These are phyloP conservation scores for Trichosporon sp. DNA, from an alignment of 1,284 basidiomycete genomes.

Conservation along the genomic window DNA sequence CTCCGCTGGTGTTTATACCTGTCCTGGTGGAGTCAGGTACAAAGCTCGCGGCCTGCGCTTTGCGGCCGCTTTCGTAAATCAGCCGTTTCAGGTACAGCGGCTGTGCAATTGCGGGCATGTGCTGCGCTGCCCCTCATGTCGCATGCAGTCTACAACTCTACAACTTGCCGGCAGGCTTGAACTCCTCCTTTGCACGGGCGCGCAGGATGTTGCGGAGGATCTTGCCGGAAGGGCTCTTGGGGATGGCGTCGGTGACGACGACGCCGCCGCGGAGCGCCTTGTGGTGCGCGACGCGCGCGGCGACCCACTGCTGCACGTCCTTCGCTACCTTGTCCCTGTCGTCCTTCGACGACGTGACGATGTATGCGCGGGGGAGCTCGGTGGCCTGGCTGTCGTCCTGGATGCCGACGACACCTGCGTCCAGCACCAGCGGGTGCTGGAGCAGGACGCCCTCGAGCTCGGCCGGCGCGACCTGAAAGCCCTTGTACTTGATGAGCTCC, in stretches of 20 bases:
- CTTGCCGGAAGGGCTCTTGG: constrained; percentile 47
- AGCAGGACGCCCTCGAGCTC: constrained; percentile 72
- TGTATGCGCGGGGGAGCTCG: constrained; percentile 14
- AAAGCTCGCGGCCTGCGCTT: too few species aligned
- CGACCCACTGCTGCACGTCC: constrained; percentile 57
- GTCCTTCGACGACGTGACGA: not conserved
- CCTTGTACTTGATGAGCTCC: constrained; percentile 73
- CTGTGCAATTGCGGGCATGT: too few species aligned
- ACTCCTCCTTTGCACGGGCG: constrained; percentile 20
- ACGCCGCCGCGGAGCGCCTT: constrained; percentile 54
- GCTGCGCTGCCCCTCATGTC: too few species aligned
- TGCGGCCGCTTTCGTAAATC: too few species aligned
- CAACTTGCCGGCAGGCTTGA: not conserved
- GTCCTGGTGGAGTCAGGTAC: not conserved
- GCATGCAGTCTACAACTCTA: not conserved
- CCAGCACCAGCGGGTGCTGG: constrained; percentile 64
- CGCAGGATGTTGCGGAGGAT: constrained; percentile 42
- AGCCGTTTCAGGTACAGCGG: not conserved
- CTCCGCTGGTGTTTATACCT: not conserved
- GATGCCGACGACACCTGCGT: constrained; percentile 68
- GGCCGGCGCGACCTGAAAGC: constrained; percentile 68
- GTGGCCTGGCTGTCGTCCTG: constrained; percentile 61
- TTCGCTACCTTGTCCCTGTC: constrained; percentile 42
- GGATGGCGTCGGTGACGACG: constrained; percentile 50
- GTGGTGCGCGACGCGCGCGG: constrained; percentile 54